These are phyloP conservation scores for Senna siamea DNA, from an alignment of 306 rosid species.

Conservation along the genomic window DNA sequence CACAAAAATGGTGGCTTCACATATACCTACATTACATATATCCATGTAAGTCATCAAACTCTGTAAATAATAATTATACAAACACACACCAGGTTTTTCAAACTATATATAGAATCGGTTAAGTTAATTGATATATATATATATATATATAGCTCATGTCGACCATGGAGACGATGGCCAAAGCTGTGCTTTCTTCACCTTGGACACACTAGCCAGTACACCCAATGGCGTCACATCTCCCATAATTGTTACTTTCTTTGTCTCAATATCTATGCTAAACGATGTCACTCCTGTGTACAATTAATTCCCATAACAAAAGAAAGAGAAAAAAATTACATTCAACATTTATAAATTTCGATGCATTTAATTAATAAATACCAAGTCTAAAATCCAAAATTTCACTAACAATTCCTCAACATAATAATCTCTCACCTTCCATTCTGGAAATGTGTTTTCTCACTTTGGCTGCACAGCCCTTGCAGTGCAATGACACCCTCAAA, in stretches of 20 bases:
- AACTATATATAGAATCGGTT: too few species aligned
- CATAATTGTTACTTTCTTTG: slow-evolving; percentile 68
- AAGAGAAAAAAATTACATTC: neutral
- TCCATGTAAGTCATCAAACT: slow-evolving; percentile 6
- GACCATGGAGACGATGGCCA: slow-evolving; percentile 48
- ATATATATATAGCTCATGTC: too few species aligned
- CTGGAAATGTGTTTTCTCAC: slow-evolving; percentile 69
- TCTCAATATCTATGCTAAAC: slow-evolving; percentile 63
- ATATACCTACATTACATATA: neutral
- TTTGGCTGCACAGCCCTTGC: slow-evolving; percentile 78
- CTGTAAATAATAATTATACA: neutral
- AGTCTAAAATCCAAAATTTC: too few species aligned
- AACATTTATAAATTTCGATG: too few species aligned
- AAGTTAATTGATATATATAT: too few species aligned
- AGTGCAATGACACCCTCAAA: slow-evolving; percentile 70
- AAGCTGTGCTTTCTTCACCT: slow-evolving; percentile 79
- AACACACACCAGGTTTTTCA: neutral
- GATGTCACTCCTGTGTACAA: slow-evolving; percentile 72
- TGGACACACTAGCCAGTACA: slow-evolving; percentile 69
- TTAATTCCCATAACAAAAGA: neutral
- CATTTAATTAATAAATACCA: too few species aligned
- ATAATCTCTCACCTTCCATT: slow-evolving; percentile 68
- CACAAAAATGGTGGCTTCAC: neutral
- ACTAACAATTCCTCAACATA: neutral
- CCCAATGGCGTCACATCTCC: slow-evolving; percentile 67